phyloP scores from a whole-genome alignment of 2,329 filamentous ascomycete species.

The Pseudogymnoascus sp. region DNA sequence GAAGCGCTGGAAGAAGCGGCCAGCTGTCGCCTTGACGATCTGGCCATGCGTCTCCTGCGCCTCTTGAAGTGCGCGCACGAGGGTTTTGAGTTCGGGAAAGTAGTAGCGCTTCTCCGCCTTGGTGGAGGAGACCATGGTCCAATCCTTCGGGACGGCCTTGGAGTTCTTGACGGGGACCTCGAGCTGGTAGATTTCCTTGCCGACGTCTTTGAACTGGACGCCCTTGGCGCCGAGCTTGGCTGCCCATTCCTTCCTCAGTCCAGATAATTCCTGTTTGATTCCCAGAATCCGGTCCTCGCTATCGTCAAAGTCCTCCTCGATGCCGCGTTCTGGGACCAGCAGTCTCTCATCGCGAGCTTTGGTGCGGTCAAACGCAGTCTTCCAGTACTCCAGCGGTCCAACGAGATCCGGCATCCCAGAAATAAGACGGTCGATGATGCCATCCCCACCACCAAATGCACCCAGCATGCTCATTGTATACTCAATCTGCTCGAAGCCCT shows the following conservation, averaged over 20 bases:
- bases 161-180: constrained; percentile 71
- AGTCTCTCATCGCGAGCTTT: constrained; percentile 74
- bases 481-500: constrained; percentile 96
- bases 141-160: constrained; percentile 73
- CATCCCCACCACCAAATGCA: constrained; percentile 67
- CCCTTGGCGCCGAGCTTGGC: constrained; percentile 64
- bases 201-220: constrained; percentile 73
- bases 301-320: constrained; percentile 86
- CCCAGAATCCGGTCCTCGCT: constrained; percentile 71
- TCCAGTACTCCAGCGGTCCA: constrained; percentile 73
- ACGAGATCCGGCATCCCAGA: constrained; percentile 77
- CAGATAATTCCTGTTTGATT: constrained; percentile 66
- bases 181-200: constrained; percentile 95
- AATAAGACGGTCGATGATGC: constrained; percentile 78
- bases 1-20: constrained; percentile 79
- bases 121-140: constrained; percentile 96
- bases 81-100: constrained; percentile 70
- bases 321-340: constrained; percentile 75
- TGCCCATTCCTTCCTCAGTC: constrained; percentile 64
- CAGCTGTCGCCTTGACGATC: constrained; percentile 77
- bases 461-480: constrained; percentile 80
- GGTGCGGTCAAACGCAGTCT: constrained; percentile 78
- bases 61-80: constrained; percentile 86
- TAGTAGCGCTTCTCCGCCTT: constrained; percentile 89
- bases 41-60: constrained; percentile 90